A percentile compares a stretch with the other conserved stretches of the same genome.
These are phyloP conservation scores for Lipomyces lipofer DNA, from an alignment of 805 yeast genomes.

Conservation along the genomic window DNA sequence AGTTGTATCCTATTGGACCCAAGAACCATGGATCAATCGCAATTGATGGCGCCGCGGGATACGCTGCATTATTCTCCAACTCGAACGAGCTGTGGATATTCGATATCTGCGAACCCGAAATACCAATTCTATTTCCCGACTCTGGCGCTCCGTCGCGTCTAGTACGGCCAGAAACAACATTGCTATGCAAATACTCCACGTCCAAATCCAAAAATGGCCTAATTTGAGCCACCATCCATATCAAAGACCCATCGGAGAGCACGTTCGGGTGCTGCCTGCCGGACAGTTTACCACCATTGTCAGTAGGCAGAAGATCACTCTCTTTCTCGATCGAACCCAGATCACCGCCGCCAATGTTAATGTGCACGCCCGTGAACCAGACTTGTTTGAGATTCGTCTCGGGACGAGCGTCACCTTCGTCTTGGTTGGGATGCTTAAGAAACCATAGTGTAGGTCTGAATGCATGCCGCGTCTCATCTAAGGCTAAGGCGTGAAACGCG, in stretches of 20 bases:
- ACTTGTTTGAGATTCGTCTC: constrained; percentile 15
- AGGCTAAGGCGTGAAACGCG: constrained; percentile 28
- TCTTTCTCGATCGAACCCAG: not conserved
- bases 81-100: too few species aligned
- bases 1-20: too few species aligned
- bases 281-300: too few species aligned
- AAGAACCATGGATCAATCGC: too few species aligned
- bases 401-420: not conserved
- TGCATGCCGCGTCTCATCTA: constrained; percentile 19
- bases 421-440: not conserved
- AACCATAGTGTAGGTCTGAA: constrained; percentile 25
- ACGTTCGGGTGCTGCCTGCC: too few species aligned
- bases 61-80: too few species aligned
- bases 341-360: constrained; percentile 26
- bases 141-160: constrained; percentile 2
- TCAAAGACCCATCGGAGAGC: constrained; percentile 24
- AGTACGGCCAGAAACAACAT: constrained; percentile 4
- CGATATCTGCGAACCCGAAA: too few species aligned
- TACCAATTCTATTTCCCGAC: too few species aligned
- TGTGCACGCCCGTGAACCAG: constrained; percentile 26
- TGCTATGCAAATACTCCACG: constrained; percentile 9
- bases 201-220: constrained; percentile 6
- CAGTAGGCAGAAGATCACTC: too few species aligned
- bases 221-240: constrained; percentile 23
- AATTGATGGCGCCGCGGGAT: too few species aligned